Percentiles rank a stretch among this genome's conserved stretches.
phyloP scores from a whole-genome alignment of 768 basidiomycete genomes.

The Podaxis sp. region DNA sequence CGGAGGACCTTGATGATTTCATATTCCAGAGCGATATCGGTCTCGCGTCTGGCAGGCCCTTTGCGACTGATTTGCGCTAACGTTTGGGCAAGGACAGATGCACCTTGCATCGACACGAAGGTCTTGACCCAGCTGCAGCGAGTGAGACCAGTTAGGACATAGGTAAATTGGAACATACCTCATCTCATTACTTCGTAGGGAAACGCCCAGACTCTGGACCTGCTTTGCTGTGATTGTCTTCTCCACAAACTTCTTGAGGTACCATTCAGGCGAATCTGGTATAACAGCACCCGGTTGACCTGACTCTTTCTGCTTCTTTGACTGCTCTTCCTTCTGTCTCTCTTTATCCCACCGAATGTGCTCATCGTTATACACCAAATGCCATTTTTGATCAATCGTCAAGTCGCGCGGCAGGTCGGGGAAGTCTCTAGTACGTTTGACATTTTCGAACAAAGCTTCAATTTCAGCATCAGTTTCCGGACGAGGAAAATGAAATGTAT shows the following conservation, averaged over 20 bases:
- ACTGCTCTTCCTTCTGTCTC: slow-evolving; percentile 61
- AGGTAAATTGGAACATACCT: slow-evolving; percentile 45
- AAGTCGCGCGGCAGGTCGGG: slow-evolving; percentile 67
- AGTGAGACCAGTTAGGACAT: slow-evolving; percentile 18
- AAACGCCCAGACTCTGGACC: slow-evolving; percentile 73
- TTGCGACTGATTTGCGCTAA: slow-evolving; percentile 76
- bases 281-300: slow-evolving; percentile 41
- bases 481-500: slow-evolving; percentile 72
- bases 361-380: slow-evolving; percentile 81
- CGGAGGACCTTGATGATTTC: slow-evolving; percentile 89
- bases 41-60: slow-evolving; percentile 56
- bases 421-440: slow-evolving; percentile 68
- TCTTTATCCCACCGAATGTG: slow-evolving; percentile 78
- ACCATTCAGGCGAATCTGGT: slow-evolving; percentile 88
- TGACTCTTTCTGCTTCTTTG: slow-evolving; percentile 57
- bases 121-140: slow-evolving; percentile 70
- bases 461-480: slow-evolving; percentile 79
- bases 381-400: slow-evolving; percentile 87
- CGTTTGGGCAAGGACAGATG: slow-evolving; percentile 78
- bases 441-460: slow-evolving; percentile 75
- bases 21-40: slow-evolving; percentile 75
- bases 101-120: slow-evolving; percentile 78
- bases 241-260: slow-evolving; percentile 87
- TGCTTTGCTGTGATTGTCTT: slow-evolving; percentile 82
- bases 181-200: slow-evolving; percentile 76